phyloP scores from a whole-genome alignment of 768 basidiomycete species.

The Mycena vulgaris region DNA sequence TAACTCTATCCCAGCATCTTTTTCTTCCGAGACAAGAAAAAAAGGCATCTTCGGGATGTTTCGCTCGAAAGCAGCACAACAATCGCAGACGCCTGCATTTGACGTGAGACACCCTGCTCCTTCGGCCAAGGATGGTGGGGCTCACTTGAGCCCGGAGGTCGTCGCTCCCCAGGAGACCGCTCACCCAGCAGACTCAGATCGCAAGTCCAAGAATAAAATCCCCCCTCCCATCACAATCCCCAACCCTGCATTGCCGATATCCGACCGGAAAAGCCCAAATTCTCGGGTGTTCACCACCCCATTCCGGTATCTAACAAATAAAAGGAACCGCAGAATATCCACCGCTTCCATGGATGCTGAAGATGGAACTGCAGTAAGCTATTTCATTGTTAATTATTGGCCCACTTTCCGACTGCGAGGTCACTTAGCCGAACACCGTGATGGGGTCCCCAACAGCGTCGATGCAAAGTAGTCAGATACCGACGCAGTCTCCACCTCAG shows the following conservation, averaged over 20 bases:
- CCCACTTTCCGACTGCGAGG: conserved; percentile 30
- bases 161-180: no score
- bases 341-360: conserved; percentile 83
- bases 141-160: conserved; percentile 30
- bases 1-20: conserved; percentile 56
- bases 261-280: conserved; percentile 57
- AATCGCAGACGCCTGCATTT: conserved; percentile 5
- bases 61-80: conserved; percentile 40
- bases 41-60: conserved; percentile 51
- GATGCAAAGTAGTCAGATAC: conserved; percentile 70
- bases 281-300: conserved; percentile 71
- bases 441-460: conserved; percentile 84
- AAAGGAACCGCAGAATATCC: conserved; percentile 78
- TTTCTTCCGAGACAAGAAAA: conserved; percentile 55
- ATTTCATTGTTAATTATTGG: conserved; percentile 15
- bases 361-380: conserved; percentile 84
- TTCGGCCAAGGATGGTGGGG: conserved; percentile 21
- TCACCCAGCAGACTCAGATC: conserved; percentile 37
- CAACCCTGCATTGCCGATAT: conserved; percentile 48
- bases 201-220: conserved; percentile 25
- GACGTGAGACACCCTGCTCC: conserved; percentile 31
- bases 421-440: conserved; percentile 74
- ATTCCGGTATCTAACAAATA: conserved; percentile 72
- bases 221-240: conserved; percentile 37
- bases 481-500: conserved; percentile 68